Base-by-base conservation (phyloP, 352 stramenopile species). In the Pelagophyceae sp. region DNA sequence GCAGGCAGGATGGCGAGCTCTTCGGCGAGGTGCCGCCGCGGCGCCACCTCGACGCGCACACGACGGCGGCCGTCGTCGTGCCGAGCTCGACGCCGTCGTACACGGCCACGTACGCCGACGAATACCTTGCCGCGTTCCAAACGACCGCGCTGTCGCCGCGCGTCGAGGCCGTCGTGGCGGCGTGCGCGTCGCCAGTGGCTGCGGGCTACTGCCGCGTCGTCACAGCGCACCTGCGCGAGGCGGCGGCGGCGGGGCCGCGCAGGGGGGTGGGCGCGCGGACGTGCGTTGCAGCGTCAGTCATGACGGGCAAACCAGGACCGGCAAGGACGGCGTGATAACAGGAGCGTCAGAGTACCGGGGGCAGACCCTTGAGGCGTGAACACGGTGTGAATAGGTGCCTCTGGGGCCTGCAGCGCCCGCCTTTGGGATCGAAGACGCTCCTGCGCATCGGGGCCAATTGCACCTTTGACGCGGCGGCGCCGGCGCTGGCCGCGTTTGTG, bases 1-100 rank as follows among this genome's bases (percentile, higher is more conserved):
- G n/a, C n/a, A n/a, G n/a, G n/a, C n/a, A 91, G 79, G 86, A 91
- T 76, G 85, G 78, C 25, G 87, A 91, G 72, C 81, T 88, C 50
- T 91, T 91, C 80, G 87, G 87, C 23, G 87, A 91, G 72, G 87
- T 91, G 72, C 87, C 87, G 35, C 83, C 85, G 27, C 82, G 87
- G 31, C 78, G 80, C 37, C 70, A 80, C 23, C 80, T 91, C 75
- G 63, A 69, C 11, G 72, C 82, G 31, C 89, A 87, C 74, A 90
- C 85, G 54, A 82, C 84, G 69, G 89, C 80, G 64, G 85, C 86
- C 33, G 85, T 91, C 2, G 80, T 89, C 61, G 85, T 91, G 37
- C 87, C 87, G 27, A 86, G 79, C 54, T 85, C 85, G 19, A 90
- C 82, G 76, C 85, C 85, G 79, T 81, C 84, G 0, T 91, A 90